phyloP scores from a whole-genome alignment of 352 stramenopile species.

The Phytophthora crassamura region DNA sequence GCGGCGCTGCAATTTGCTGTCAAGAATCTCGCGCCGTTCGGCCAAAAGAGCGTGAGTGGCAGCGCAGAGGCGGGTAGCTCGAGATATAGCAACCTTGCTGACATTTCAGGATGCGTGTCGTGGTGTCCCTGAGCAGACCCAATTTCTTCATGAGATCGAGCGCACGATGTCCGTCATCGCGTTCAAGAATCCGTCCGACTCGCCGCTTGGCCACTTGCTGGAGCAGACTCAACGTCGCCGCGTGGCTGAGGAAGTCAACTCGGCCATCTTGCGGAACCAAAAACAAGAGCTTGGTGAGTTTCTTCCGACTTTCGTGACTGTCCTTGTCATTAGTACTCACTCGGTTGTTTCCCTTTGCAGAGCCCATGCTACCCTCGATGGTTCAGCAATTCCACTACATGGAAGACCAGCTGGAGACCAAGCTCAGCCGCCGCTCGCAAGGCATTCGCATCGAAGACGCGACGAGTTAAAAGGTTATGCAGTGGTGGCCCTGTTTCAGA shows the following conservation, averaged over 20 bases:
- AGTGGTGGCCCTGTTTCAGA: conserved; percentile 4
- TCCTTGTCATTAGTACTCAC: not conserved
- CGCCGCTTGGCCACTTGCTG: conserved; percentile 62
- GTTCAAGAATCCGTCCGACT: conserved; percentile 73
- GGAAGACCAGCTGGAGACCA: conserved; percentile 72
- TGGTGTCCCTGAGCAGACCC: conserved; percentile 39
- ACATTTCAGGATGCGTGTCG: not conserved
- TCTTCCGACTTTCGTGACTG: not conserved
- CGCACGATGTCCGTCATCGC: conserved; percentile 78
- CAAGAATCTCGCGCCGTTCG: conserved; percentile 73
- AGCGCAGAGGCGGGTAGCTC: not conserved
- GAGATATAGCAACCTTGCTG: not conserved
- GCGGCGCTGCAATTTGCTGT: conserved; percentile 78
- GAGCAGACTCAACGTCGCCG: conserved; percentile 68
- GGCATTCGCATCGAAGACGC: conserved; percentile 58
- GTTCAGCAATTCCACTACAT: conserved; percentile 82
- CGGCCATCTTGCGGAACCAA: conserved; percentile 70
- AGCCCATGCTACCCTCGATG: conserved; percentile 80
- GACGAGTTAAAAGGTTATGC: conserved; percentile 24
- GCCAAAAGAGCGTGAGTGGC: conserved; percentile 73
- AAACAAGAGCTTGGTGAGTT: conserved; percentile 76
- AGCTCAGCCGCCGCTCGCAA: conserved; percentile 59
- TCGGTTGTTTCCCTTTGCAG: conserved; percentile 29
- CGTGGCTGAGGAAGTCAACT: conserved; percentile 80
- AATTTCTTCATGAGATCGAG: conserved; percentile 81